Evolutionary conservation across 208 protist genomes (phyloP), one percentile per base, ranked within the genome.

Genomic region (Trypanosoma lewisi): DNA sequence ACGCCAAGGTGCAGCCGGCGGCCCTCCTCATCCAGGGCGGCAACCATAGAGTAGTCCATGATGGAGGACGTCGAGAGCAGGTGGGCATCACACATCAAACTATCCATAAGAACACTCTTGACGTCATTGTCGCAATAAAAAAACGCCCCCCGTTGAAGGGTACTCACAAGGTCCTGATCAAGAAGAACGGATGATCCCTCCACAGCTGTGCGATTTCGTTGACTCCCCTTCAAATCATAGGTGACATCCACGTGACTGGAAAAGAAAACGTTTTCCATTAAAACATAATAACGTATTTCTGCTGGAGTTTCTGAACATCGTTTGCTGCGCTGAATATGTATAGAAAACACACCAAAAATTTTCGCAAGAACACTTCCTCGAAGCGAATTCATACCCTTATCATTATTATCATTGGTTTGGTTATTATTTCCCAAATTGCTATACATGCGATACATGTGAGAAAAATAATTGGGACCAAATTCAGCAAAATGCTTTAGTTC

Each of bases 181-280:
- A 92, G 67, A 37, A 73, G 73, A 33, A 94, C 88, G 5, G 58
- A 51, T 28, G 82, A 74, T 2, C 75, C 76, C n/a, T 75, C 67
- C 28, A 73, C 66, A 12, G 82, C 80, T 0, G 70, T 79, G 39
- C 88, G 84, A 67, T 92, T 94, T 55, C 84, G 77, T 58, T 92
- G 88, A 41, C 88, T 94, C 2, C 89, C 89, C 58, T 95, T 95
- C 17, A 95, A 69, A 36, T 95, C 89, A 62, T 85, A 95, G 2
- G 61, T 54, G 12, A 75, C 23, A 19, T 67, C 51, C 1, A 64
- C 52, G 7, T 48, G 56, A 41, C 66, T 55, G 16, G 57, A 49
- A 30, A 51, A 72, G 36, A 72, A 72, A 11, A 91, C 53, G 55
- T 91, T 88, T 59, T 91, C 82, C 56, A 82, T 82, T 17, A 91